These are phyloP conservation scores for Termitomyces sp. DNA, from an alignment of 768 basidiomycete genomes.

Conservation along the genomic window DNA sequence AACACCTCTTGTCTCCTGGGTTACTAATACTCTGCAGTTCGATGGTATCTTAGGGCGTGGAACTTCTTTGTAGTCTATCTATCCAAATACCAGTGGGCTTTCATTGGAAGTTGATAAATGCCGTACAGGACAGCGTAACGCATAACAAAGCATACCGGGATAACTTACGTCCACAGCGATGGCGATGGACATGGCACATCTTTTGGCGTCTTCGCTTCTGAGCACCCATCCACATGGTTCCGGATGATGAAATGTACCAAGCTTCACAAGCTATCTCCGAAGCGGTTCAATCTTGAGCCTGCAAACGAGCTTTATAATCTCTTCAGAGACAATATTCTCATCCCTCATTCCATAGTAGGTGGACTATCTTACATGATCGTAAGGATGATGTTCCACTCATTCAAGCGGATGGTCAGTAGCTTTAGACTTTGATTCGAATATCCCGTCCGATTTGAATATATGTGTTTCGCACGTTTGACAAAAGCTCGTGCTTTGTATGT, in stretches of 20 bases:
- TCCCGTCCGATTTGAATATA: not conserved
- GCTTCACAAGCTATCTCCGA: not conserved
- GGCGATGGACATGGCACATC: not conserved
- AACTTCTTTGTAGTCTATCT: not conserved
- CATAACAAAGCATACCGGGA: not conserved
- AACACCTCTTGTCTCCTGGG: not conserved
- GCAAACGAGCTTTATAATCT: not conserved
- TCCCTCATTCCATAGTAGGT: not conserved
- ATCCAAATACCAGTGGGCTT: not conserved
- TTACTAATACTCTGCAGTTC: not conserved
- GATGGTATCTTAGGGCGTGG: not conserved
- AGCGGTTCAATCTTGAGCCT: not conserved
- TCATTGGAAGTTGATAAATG: no score
- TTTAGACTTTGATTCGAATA: not conserved
- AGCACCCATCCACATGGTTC: not conserved
- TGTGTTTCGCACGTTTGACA: not conserved
- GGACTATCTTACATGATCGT: not conserved
- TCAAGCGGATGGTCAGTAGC: not conserved
- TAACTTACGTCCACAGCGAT: not conserved
- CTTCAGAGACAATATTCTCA: not conserved
- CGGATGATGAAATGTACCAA: not conserved
- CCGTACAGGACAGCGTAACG: not conserved
- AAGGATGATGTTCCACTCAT: not conserved
- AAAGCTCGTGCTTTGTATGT: not conserved
- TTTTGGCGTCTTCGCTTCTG: not conserved